Evolutionary conservation across 1,284 basidiomycete genomes (phyloP).

Genomic region (Ustilago nuda): DNA sequence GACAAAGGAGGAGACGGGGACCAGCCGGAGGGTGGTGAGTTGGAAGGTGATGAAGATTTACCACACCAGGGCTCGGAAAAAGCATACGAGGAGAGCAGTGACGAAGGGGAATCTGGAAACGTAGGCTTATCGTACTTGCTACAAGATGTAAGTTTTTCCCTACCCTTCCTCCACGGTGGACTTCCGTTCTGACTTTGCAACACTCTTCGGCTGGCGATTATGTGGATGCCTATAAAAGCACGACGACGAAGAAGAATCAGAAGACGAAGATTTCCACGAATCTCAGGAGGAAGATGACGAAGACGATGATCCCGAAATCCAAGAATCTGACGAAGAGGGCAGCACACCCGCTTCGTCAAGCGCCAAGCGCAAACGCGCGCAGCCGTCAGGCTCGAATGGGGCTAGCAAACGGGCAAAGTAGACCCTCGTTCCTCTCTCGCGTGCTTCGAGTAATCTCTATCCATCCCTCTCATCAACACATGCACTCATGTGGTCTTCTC

Average conservation of each 20-base stretch:
- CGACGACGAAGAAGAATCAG: conserved; percentile 33
- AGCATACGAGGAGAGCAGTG: background rate
- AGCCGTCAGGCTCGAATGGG: background rate
- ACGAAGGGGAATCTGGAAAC: conserved; percentile 11
- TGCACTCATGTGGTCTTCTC: background rate
- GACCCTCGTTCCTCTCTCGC: background rate
- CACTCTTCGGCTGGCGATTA: background rate
- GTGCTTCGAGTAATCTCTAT: background rate
- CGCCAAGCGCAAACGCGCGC: conserved; percentile 22
- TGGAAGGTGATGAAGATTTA: background rate
- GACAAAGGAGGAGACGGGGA: background rate
- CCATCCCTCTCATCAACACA: background rate
- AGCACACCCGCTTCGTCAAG: conserved; percentile 30
- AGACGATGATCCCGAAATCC: conserved; percentile 40
- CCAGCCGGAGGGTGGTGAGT: background rate
- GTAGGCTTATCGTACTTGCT: conserved; percentile 36
- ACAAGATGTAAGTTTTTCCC: conserved; percentile 30
- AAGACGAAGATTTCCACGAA: conserved; percentile 39
- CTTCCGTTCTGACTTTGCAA: background rate
- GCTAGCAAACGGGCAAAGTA: conserved; percentile 16
- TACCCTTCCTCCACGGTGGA: background rate
- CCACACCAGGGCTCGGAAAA: conserved; percentile 13
- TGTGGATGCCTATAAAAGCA: conserved; percentile 1
- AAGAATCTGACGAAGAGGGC: conserved; percentile 43
- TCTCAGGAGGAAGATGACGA: conserved; percentile 42